Percentiles rank a stretch among this genome's conserved stretches.
These are phyloP conservation scores for Kernera saxatilis DNA, from an alignment of 345 rosid species.

Conservation along the genomic window DNA sequence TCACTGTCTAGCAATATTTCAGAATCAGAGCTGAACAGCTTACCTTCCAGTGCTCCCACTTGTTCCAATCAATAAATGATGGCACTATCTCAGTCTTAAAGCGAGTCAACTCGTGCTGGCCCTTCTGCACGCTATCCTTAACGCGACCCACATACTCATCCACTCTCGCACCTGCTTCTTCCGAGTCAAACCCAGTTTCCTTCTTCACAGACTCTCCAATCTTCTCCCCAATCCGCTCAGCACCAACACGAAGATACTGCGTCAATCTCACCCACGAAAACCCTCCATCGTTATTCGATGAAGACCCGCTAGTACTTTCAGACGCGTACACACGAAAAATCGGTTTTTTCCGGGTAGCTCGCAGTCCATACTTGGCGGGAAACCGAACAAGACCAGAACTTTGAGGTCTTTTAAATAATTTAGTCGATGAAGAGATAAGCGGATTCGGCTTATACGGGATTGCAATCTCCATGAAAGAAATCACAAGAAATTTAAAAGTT, in stretches of 20 bases:
- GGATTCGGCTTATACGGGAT: conserved; percentile 36
- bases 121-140: conserved; percentile 36
- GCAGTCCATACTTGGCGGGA: conserved; percentile 30
- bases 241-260: conserved; percentile 45
- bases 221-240: conserved; percentile 49
- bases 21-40: background rate
- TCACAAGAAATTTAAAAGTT: background rate
- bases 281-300: conserved; percentile 31
- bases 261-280: conserved; percentile 54
- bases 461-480: conserved; percentile 37
- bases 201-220: conserved; percentile 54
- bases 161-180: conserved; percentile 36
- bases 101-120: conserved; percentile 42
- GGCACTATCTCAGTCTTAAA: conserved; percentile 52
- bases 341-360: conserved; percentile 30
- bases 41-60: conserved; percentile 88
- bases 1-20: background rate
- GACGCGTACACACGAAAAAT: conserved; percentile 45
- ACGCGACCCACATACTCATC: conserved; percentile 39
- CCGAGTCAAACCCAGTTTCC: conserved; percentile 68
- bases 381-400: conserved; percentile 18
- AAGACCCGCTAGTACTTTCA: conserved; percentile 36
- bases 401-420: conserved; percentile 9
- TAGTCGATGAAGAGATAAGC: conserved; percentile 31
- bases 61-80: conserved; percentile 62